Base-by-base conservation (phyloP, 2,329 filamentous ascomycete genomes). In the Pseudogymnoascus sp. region DNA sequence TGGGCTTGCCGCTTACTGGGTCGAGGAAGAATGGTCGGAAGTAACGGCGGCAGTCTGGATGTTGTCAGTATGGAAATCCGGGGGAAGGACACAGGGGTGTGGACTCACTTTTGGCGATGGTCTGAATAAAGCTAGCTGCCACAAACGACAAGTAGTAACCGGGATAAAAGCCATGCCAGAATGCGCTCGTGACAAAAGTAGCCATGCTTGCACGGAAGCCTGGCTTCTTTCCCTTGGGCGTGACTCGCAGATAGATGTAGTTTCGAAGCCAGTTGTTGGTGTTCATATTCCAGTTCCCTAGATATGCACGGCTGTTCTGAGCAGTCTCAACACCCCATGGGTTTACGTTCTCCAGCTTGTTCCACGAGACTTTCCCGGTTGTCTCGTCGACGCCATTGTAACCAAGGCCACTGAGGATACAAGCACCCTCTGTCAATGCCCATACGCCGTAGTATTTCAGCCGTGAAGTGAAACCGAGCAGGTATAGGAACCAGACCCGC, bases 141-240 rank as follows among this genome's bases (percentile, higher is more conserved):
- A 97, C 78, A 71, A 99, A 99, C 4, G 89, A 84, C 65, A 99
- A 78, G 75, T 97, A 97, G 76, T 99, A 99, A 5, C 95, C 95
- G 0, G 95, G 93, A 69, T 96, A 96, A 77, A 99, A 99, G 31
- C 95, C 95, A 73, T 99, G 95, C 95, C 95, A 99, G 69, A 97
- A 88, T 2, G 95, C 93, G 72, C 92, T 96, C 18, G 95, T 97
- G 5, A 87, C 84, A 74, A 99, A 99, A 0, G 95, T 99, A 36
- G 92, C 91, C 79, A 99, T 79, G 71, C 90, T 97, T 60, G 95
- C 95, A 64, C 93, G 84, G 79, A 99, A 99, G 1, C 95, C 95
- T 8, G 95, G 95, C 75, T 97, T 99, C 81, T 92, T 95, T 62
- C 95, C 95, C 69, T 90, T 89, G 0, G 95, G 95, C 0, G 95